Conservation (phyloP, 257 asterid species). For the Solanum ahanhuiri region DNA sequence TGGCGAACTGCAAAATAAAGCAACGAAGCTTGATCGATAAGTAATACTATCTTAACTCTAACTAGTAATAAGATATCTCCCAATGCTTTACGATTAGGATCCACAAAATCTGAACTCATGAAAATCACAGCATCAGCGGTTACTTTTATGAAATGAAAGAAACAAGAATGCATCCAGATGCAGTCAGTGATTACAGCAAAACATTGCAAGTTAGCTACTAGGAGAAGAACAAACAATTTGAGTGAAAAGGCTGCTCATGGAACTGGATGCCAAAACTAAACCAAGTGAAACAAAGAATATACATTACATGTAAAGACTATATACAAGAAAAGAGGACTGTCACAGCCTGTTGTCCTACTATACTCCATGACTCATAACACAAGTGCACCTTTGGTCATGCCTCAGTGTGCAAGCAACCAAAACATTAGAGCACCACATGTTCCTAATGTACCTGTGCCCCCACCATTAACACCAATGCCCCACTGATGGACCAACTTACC, state of each 20-base stretch:
- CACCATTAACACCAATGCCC: neutral
- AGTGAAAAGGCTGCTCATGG: neutral
- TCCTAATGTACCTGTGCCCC: neutral
- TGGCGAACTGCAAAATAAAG: constrained; percentile 45
- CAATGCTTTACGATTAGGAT: neutral
- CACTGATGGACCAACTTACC: neutral
- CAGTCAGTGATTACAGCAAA: neutral
- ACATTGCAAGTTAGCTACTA: neutral
- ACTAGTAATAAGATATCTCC: neutral
- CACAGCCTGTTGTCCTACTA: neutral
- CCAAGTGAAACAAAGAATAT: neutral
- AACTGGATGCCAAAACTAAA: neutral
- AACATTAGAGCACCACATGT: neutral
- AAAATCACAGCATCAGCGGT: neutral
- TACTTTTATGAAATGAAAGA: neutral
- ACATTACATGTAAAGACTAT: neutral
- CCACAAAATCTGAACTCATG: neutral
- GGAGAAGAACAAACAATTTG: neutral
- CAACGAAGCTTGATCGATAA: neutral
- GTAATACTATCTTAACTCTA: neutral
- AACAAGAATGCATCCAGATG: neutral
- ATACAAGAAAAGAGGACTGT: neutral
- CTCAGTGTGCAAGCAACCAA: neutral
- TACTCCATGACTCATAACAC: neutral
- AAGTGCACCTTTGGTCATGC: neutral